phyloP scores from a whole-genome alignment of 1,284 basidiomycete genomes.

The Volvariella volvacea region DNA sequence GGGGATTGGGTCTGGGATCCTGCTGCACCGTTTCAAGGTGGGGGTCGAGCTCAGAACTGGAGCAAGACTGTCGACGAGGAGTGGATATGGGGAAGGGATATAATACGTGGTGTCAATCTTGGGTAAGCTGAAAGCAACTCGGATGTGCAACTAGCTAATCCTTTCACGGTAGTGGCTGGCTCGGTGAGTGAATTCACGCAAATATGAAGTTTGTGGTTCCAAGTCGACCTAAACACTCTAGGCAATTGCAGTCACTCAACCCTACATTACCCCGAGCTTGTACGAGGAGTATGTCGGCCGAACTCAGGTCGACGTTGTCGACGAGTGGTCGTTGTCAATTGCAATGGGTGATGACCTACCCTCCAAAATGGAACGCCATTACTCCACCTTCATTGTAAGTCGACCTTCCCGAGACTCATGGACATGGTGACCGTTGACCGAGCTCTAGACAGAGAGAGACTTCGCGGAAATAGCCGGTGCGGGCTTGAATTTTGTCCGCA shows the following conservation, averaged over 20 bases:
- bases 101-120: slow-evolving; percentile 37
- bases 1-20: slow-evolving; percentile 61
- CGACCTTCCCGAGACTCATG: slow-evolving; percentile 12
- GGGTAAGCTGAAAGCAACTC: slow-evolving; percentile 23
- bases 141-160: not conserved
- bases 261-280: slow-evolving; percentile 61
- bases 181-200: slow-evolving; percentile 21
- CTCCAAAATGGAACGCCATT: slow-evolving; percentile 72
- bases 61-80: slow-evolving; percentile 44
- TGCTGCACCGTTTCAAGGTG: slow-evolving; percentile 62
- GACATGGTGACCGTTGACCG: not conserved
- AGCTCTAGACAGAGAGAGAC: slow-evolving; percentile 59
- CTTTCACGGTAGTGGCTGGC: slow-evolving; percentile 27
- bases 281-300: slow-evolving; percentile 72
- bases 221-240: not conserved
- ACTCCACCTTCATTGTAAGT: slow-evolving; percentile 72
- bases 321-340: slow-evolving; percentile 77
- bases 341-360: slow-evolving; percentile 54
- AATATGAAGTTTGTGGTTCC: not conserved
- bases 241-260: slow-evolving; percentile 26
- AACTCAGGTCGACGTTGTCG: slow-evolving; percentile 42
- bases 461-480: slow-evolving; percentile 77
- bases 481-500: slow-evolving; percentile 76
- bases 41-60: slow-evolving; percentile 73
- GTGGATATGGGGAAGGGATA: slow-evolving; percentile 35